phyloP scores from a whole-genome alignment of 2,329 filamentous ascomycete genomes.

The Elsinoe arachidis region DNA sequence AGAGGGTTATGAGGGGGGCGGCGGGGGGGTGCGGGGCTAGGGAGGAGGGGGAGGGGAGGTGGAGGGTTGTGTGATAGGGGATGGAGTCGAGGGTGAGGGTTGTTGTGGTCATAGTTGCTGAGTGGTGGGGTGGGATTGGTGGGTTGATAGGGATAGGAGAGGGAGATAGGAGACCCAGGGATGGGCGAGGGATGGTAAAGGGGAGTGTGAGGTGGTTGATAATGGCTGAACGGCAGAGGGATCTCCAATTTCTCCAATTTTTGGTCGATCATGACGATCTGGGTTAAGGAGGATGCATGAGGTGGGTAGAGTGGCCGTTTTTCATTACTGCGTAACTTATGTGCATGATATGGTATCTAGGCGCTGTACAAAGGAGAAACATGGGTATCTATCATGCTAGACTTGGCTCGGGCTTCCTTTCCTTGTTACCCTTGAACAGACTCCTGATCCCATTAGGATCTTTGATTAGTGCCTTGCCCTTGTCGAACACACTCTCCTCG shows the following conservation, averaged over 20 bases:
- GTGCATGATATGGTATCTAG: slow-evolving; percentile 1
- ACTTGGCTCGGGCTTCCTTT: slow-evolving; percentile 8
- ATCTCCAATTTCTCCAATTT: background rate
- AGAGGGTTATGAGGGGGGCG: slow-evolving; percentile 19
- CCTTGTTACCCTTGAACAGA: slow-evolving; percentile 29
- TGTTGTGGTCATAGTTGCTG: background rate
- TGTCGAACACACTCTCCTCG: slow-evolving; percentile 13
- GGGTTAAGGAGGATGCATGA: background rate
- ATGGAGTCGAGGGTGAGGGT: slow-evolving; percentile 21
- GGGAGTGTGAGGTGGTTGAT: background rate
- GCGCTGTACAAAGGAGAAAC: background rate
- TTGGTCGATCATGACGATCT: slow-evolving; percentile 3
- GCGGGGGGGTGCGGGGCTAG: slow-evolving; percentile 16
- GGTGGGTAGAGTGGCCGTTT: background rate
- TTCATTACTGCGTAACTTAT: background rate
- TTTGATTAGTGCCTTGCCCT: slow-evolving; percentile 27
- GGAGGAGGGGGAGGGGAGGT: slow-evolving; percentile 14
- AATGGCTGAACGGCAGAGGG: background rate
- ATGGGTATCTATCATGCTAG: background rate
- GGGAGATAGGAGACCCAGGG: background rate
- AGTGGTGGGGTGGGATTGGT: background rate
- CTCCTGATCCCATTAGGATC: slow-evolving; percentile 34
- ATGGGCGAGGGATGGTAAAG: background rate
- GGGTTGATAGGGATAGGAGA: background rate
- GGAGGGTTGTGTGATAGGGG: slow-evolving; percentile 21